These are phyloP conservation scores for Nephelium lappaceum DNA, from an alignment of 345 rosid species.

Conservation along the genomic window DNA sequence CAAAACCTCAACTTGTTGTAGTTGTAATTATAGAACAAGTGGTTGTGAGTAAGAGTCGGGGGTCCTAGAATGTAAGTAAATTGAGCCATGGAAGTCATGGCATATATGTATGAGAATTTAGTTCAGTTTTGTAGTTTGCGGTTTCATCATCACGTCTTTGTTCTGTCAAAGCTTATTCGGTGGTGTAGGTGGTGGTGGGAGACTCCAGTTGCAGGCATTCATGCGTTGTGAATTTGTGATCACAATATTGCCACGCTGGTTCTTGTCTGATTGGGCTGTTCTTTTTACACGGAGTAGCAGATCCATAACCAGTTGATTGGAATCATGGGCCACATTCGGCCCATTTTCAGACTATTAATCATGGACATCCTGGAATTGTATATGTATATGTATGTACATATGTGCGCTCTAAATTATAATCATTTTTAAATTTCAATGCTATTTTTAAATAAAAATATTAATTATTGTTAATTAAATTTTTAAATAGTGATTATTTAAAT, in stretches of 20 bases:
- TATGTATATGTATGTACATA: too few species aligned
- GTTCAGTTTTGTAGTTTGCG: neutral
- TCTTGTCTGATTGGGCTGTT: neutral
- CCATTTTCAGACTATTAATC: neutral
- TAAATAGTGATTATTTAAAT: too few species aligned
- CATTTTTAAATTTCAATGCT: too few species aligned
- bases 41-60: slow-evolving; percentile 11
- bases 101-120: neutral
- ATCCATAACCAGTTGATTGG: neutral
- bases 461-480: too few species aligned
- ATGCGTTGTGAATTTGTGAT: slow-evolving; percentile 38
- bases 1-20: slow-evolving; percentile 25
- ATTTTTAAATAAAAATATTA: too few species aligned
- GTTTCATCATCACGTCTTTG: neutral
- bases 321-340: neutral
- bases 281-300: too few species aligned
- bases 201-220: neutral
- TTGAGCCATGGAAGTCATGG: slow-evolving; percentile 47
- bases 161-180: neutral
- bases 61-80: slow-evolving; percentile 28
- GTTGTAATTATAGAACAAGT: neutral
- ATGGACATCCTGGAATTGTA: too few species aligned
- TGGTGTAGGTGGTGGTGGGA: neutral
- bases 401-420: too few species aligned
- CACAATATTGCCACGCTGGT: slow-evolving; percentile 46